Evolutionary conservation across 108 stramenopile species (phyloP).

Genomic region (Cyclotella choctawhatcheeana): DNA sequence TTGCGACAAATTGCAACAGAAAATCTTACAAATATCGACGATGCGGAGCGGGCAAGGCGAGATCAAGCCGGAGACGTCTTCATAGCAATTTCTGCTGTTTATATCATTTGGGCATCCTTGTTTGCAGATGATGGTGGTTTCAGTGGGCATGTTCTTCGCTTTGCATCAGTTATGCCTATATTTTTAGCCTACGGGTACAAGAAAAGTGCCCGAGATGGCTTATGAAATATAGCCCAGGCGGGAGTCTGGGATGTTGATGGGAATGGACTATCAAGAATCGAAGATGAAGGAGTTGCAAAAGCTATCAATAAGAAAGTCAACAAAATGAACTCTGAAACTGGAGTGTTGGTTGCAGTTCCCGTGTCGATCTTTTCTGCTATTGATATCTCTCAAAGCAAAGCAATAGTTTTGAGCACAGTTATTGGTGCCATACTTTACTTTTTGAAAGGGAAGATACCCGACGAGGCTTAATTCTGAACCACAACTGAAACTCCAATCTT

Average conservation of each 20-base stretch:
- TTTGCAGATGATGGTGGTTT: conserved; percentile 6
- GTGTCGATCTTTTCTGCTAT: not conserved
- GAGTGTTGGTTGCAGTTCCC: conserved; percentile 2
- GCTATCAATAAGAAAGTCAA: conserved; percentile 4
- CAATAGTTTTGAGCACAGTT: not conserved
- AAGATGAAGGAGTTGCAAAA: not conserved
- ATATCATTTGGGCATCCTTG: conserved; percentile 2
- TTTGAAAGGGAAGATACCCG: conserved; percentile 2
- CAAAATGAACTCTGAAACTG: conserved; percentile 3
- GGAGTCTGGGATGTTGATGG: conserved; percentile 9
- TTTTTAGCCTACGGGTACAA: conserved; percentile 5
- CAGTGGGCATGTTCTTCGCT: not conserved
- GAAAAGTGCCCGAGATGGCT: not conserved
- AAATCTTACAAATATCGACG: conserved; percentile 5
- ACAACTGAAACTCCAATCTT: not conserved
- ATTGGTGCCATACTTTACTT: conserved; percentile 1
- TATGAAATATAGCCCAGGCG: conserved; percentile 12
- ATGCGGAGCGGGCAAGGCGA: not conserved
- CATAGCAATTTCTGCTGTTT: not conserved
- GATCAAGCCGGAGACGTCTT: conserved; percentile 2
- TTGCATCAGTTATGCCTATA: not conserved
- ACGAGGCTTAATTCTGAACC: not conserved
- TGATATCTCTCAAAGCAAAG: conserved; percentile 1
- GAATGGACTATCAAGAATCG: conserved; percentile 4
- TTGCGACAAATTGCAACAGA: not conserved